These are phyloP conservation scores for Beta vulgaris DNA, from an alignment of 148 eudicot genomes.

Conservation along the genomic window DNA sequence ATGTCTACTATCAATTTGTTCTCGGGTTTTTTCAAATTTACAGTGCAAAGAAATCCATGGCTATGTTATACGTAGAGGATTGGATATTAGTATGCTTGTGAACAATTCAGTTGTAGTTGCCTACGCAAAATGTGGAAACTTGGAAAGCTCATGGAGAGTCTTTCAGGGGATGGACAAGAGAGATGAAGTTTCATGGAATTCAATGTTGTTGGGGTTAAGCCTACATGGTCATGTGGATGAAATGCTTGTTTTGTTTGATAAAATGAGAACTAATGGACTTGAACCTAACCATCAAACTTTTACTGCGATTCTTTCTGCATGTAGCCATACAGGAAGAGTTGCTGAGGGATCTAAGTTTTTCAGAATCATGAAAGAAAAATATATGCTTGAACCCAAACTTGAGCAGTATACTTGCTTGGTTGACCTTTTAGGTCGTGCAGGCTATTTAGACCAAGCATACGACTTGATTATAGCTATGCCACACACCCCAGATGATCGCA, in stretches of 20 bases:
- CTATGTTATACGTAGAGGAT: conserved; percentile 32
- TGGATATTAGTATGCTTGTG: conserved; percentile 28
- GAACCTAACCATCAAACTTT: conserved; percentile 41
- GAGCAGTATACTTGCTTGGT: conserved; percentile 56
- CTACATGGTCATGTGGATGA: conserved; percentile 36
- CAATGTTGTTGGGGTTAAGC: conserved; percentile 38
- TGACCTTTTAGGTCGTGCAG: conserved; percentile 51
- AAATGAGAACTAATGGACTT: conserved; percentile 32
- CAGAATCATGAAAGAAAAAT: conserved; percentile 32
- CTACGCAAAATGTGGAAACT: conserved; percentile 43
- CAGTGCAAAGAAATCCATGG: conserved; percentile 37
- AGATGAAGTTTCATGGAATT: conserved; percentile 48
- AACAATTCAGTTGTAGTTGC: conserved; percentile 36
- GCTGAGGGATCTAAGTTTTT: conserved; percentile 38
- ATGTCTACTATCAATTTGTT: conserved; percentile 23
- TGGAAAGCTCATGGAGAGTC: conserved; percentile 29
- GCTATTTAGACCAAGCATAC: conserved; percentile 37
- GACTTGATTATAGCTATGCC: conserved; percentile 38
- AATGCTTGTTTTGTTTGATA: conserved; percentile 27
- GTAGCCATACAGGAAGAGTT: conserved; percentile 44
- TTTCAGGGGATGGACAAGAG: conserved; percentile 37
- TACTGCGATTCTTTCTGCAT: conserved; percentile 43
- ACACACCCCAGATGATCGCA: conserved; percentile 29
- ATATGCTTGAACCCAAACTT: conserved; percentile 28
- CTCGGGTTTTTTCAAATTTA: conserved; percentile 21